Evolutionary conservation across 2,329 filamentous ascomycete species (phyloP).

Genomic region (Metarhizium humberi): DNA sequence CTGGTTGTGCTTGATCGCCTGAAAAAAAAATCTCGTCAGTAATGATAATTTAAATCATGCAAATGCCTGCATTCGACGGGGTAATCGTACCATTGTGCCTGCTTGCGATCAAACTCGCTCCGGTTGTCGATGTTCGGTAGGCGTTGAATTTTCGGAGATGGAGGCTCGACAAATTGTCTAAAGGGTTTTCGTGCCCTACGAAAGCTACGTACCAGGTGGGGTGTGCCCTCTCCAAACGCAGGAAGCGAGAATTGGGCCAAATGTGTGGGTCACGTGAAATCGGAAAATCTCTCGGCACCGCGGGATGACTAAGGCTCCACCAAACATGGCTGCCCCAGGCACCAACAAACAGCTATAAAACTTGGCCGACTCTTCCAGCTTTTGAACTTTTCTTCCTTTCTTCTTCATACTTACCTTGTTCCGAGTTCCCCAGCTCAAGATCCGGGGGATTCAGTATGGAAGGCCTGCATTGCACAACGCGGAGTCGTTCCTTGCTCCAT

Average conservation of each 20-base stretch:
- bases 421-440: slow-evolving; percentile 35
- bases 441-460: slow-evolving; percentile 30
- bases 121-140: slow-evolving; percentile 31
- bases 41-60: slow-evolving; percentile 18
- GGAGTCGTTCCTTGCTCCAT: slow-evolving; percentile 39
- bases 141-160: slow-evolving; percentile 29
- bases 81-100: slow-evolving; percentile 42
- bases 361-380: neutral
- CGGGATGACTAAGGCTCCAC: slow-evolving; percentile 3
- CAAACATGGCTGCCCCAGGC: slow-evolving; percentile 13
- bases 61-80: slow-evolving; percentile 13
- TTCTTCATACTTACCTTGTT: slow-evolving; percentile 48
- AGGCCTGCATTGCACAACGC: slow-evolving; percentile 48
- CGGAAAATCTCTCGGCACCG: slow-evolving; percentile 10
- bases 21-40: slow-evolving; percentile 20
- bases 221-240: slow-evolving; percentile 11
- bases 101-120: slow-evolving; percentile 41
- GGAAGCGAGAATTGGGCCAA: slow-evolving; percentile 8
- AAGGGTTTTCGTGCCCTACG: slow-evolving; percentile 35
- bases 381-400: slow-evolving; percentile 22
- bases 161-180: slow-evolving; percentile 30
- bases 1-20: slow-evolving; percentile 99
- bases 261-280: slow-evolving; percentile 16
- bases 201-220: slow-evolving; percentile 24
- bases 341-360: slow-evolving; percentile 25